These are phyloP conservation scores for Ustilago xerochloae DNA, from an alignment of 1,284 basidiomycete species.

Conservation along the genomic window DNA sequence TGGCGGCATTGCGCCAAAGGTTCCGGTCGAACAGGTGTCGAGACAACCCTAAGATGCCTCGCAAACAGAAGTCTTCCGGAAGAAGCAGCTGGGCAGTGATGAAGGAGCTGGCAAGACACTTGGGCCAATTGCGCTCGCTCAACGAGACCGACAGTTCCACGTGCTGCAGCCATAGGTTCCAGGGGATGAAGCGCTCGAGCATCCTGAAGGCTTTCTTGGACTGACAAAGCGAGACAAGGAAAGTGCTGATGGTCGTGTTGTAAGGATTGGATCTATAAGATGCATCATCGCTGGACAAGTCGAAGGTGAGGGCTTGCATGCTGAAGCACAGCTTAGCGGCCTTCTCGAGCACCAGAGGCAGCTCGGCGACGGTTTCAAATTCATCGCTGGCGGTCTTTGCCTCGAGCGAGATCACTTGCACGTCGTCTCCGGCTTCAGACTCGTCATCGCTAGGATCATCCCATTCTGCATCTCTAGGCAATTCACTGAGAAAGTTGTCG, in stretches of 20 bases:
- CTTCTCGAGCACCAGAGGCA: slow-evolving; percentile 76
- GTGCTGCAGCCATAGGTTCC: slow-evolving; percentile 75
- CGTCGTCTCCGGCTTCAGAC: slow-evolving; percentile 68
- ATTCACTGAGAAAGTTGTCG: slow-evolving; percentile 38
- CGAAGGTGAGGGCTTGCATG: slow-evolving; percentile 79
- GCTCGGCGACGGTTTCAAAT: slow-evolving; percentile 56
- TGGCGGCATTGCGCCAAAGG: slow-evolving; percentile 22
- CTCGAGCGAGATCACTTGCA: slow-evolving; percentile 70
- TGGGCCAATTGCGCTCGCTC: slow-evolving; percentile 34
- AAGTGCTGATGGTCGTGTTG: slow-evolving; percentile 85
- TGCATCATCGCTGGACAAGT: slow-evolving; percentile 15
- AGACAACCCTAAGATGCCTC: slow-evolving; percentile 77
- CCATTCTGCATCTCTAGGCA: slow-evolving; percentile 42
- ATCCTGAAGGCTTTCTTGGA: slow-evolving; percentile 44
- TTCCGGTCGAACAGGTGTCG: slow-evolving; percentile 41
- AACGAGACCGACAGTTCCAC: slow-evolving; percentile 15
- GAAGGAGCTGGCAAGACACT: slow-evolving; percentile 48
- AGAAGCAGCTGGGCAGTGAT: slow-evolving; percentile 76
- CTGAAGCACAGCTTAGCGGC: slow-evolving; percentile 83
- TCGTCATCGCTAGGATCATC: slow-evolving; percentile 42
- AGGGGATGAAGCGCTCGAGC: slow-evolving; percentile 77
- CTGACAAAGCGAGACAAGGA: slow-evolving; percentile 76
- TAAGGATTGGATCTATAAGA: slow-evolving; percentile 75
- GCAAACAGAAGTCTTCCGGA: slow-evolving; percentile 92
- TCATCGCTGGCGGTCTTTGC: slow-evolving; percentile 39